Evolutionary conservation across 805 yeast species (phyloP), one percentile per base, ranked within the genome.

Genomic region (Yarrowia sp.): DNA sequence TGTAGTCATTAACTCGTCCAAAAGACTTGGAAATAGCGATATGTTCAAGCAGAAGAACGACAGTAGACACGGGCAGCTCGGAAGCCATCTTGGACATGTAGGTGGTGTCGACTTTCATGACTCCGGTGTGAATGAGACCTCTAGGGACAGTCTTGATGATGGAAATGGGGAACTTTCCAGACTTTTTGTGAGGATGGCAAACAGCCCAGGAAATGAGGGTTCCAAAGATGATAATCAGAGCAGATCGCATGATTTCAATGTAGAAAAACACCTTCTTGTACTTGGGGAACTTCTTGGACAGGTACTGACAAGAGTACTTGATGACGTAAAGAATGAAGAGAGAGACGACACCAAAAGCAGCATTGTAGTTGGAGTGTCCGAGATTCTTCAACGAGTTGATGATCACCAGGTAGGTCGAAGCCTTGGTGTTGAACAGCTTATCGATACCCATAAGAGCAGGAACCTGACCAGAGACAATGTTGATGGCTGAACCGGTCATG

Each of bases 1-100:
- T 90, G 77, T 92, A 92, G 74, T 90, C 96, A 74, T 92, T 92
- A 69, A 92, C 79, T 77, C 98, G 84, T 65, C 97, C 98, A 73
- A 92, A 92, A 1, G 97, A 90, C 76, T 92, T 92, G 62, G 98
- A 81, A 70, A 92, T 92, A 62, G 98, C 92, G 73, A 92, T 92
- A 75, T 92, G 98, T 76, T 92, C 98, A 70, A 92, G 81, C 68
- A 92, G 82, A 71, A 92, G 81, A 67, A 92, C 86, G 70, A 92
- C 88, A 18, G 87, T 83, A 14, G 97, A 88, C 53, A 92, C 93
- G 8, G 98, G 98, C 58, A 92, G 77, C 71, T 92, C 93, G 3
- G 87, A 77, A 13, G 89, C 95, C 74, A 92, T 76, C 39, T 82
- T 83, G 8, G 77, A 70, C 43, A 86, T 77, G 41, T 90, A 77